A percentile compares a stretch with the other conserved stretches of the same genome.
These are phyloP conservation scores for Fusarium sp. DNA, from an alignment of 2,329 filamentous ascomycete genomes.

Conservation along the genomic window DNA sequence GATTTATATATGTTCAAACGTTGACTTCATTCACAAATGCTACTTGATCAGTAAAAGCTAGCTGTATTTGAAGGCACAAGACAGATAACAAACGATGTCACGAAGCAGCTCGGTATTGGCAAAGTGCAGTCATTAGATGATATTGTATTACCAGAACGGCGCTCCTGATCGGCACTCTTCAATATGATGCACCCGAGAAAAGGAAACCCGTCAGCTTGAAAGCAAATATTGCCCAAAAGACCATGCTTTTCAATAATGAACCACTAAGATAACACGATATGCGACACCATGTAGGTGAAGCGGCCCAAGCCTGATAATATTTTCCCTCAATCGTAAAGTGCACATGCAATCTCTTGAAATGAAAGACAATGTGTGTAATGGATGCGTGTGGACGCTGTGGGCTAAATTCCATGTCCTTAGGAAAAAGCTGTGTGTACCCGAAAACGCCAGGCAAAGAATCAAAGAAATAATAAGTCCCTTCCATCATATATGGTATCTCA, in stretches of 20 bases:
- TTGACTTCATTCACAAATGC: neutral
- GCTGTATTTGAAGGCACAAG: neutral
- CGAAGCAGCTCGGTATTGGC: neutral
- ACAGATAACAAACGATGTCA: neutral
- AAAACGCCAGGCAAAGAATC: conserved; percentile 30
- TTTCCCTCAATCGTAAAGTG: conserved; percentile 16
- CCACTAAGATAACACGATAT: conserved; percentile 10
- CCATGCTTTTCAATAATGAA: conserved; percentile 21
- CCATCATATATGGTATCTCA: conserved; percentile 39
- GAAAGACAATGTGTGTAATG: conserved; percentile 30
- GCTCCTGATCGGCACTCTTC: neutral
- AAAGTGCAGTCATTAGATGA: conserved; percentile 5
- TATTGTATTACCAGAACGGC: conserved; percentile 11
- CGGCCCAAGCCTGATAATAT: conserved; percentile 15
- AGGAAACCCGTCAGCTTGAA: conserved; percentile 5
- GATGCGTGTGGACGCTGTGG: conserved; percentile 42
- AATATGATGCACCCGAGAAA: conserved; percentile 6
- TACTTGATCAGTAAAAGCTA: neutral
- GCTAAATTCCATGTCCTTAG: conserved; percentile 16
- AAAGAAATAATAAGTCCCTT: conserved; percentile 20
- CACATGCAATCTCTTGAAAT: conserved; percentile 25
- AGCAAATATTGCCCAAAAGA: conserved; percentile 6
- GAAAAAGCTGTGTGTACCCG: conserved; percentile 34
- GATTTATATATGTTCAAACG: neutral
- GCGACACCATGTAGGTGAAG: neutral